Evolutionary conservation across 805 yeast genomes (phyloP), one percentile per base, ranked within the genome.

Genomic region (Clavispora vitiphila): DNA sequence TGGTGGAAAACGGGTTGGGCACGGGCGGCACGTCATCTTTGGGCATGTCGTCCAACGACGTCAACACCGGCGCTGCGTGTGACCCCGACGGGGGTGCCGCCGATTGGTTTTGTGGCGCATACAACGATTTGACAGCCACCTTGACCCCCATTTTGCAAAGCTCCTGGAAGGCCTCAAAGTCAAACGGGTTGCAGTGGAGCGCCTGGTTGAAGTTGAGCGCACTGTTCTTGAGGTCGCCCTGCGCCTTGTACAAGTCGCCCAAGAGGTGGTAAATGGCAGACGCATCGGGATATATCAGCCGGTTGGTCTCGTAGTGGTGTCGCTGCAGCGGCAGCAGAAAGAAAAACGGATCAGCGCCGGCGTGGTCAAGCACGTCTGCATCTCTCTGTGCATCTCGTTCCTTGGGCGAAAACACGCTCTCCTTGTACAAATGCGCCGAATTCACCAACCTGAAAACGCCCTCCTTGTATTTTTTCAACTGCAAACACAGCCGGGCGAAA

Each of bases 81-180:
- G 36, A 12, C 2, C 34, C 34, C 16, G n/a, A 8, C 3, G 5
- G 25, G 10, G 38, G 29, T 12, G 14, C 20, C 16, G 29, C 32
- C 11, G n/a, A n/a, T n/a, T n/a, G n/a, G n/a, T n/a, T n/a, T n/a
- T n/a, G n/a, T n/a, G n/a, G n/a, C 3, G 20, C 27, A 58, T 69
- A 81, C 22, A 81, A 67, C 0, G 80, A 60, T 48, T 76, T 76
- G 5, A 82, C 78, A 43, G 80, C 77, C 15, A 88, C 72, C 43
- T 76, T 76, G 15, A 83, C 86, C 10, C 95, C 93, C 64, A 83
- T 65, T 37, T 72, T 71, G 53, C 88, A 80, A 37, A 93, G 65
- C 34, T 82, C 81, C 49, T 82, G 87, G 48, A 87, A 81, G 0
- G 96, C 88, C 56, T 88, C 96, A 77, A 93, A 88, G 31, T 88